Conservation (phyloP, 225 moss, liverwort and hornwort species). For the Pseudoscleropodium purum region DNA sequence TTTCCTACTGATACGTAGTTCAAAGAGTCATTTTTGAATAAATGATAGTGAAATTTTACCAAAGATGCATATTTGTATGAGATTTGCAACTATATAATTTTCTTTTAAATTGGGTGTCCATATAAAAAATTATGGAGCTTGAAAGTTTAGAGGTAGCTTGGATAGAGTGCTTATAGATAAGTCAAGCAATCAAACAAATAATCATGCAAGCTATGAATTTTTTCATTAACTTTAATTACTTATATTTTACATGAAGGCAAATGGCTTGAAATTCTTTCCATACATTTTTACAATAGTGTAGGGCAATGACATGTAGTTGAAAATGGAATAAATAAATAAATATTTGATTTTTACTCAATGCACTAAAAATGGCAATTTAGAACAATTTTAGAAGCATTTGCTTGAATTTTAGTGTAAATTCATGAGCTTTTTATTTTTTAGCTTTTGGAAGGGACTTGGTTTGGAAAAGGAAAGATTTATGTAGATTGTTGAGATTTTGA, state of each 20-base stretch:
- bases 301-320: not conserved
- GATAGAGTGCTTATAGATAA: no score
- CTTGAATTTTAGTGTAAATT: not conserved
- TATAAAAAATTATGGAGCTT: not conserved
- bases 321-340: not conserved
- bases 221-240: not conserved
- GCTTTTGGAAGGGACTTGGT: accelerated
- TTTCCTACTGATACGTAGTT: not conserved
- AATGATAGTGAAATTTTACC: no score
- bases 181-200: not conserved
- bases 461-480: no score
- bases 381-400: not conserved
- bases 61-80: no score
- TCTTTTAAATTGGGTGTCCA: not conserved
- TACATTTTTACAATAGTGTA: accelerated
- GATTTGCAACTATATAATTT: not conserved
- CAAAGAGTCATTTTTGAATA: no score
- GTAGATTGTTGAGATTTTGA: no score
- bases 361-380: not conserved
- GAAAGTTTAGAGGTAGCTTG: not conserved
- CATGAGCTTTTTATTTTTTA: not conserved
- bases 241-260: not conserved
- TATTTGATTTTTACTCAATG: not conserved
- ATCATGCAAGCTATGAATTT: not conserved
- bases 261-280: not conserved